Conservation (phyloP, 345 rosid genomes). For the Chamaenerion angustifolium region DNA sequence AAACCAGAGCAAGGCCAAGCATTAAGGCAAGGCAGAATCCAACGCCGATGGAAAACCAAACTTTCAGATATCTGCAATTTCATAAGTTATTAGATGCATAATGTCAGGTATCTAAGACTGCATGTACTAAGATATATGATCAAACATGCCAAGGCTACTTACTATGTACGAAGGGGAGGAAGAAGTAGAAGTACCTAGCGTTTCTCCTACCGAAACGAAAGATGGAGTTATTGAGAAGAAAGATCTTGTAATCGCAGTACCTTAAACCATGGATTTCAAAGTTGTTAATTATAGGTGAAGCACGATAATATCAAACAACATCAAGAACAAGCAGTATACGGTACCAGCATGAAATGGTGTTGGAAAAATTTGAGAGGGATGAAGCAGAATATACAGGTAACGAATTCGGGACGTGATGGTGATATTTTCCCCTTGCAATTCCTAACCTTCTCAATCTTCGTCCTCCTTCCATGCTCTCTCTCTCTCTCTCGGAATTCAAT, state of each 20-base stretch:
- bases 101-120: neutral
- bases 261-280: slow-evolving; percentile 6
- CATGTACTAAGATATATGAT: neutral
- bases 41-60: slow-evolving; percentile 81
- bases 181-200: slow-evolving; percentile 19
- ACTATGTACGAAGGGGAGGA: neutral
- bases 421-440: slow-evolving; percentile 8
- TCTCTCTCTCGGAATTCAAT: neutral
- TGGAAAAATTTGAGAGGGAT: neutral
- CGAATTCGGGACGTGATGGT: neutral
- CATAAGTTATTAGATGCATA: no score
- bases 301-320: neutral
- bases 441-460: slow-evolving; percentile 23
- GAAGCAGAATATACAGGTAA: slow-evolving; percentile 4
- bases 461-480: slow-evolving; percentile 9
- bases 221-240: slow-evolving; percentile 28
- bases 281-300: neutral
- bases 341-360: slow-evolving; percentile 23
- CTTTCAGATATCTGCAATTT: slow-evolving; percentile 8
- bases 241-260: slow-evolving; percentile 52
- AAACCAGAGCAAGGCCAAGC: slow-evolving; percentile 29
- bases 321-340: neutral
- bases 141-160: neutral
- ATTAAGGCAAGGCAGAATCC: slow-evolving; percentile 53
- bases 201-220: slow-evolving; percentile 49